Percentiles rank a stretch among this genome's conserved stretches.
Conservation (phyloP, 371 early-diverging fungal species). For the Mucor irregularis region DNA sequence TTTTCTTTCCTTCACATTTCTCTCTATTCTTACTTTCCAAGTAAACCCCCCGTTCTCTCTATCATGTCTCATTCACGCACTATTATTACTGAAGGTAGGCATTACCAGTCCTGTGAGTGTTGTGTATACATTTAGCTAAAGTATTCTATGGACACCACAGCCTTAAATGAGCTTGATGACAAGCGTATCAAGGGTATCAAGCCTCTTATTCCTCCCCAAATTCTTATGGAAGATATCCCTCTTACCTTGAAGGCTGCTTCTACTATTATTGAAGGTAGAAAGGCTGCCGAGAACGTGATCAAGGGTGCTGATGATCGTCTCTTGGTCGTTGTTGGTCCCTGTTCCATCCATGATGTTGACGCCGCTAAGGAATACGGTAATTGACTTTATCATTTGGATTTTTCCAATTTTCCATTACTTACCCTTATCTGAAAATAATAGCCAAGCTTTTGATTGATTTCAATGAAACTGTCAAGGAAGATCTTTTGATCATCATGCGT, state of each 20-base stretch:
- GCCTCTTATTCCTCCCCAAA: conserved; percentile 94
- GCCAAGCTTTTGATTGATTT: conserved; percentile 55
- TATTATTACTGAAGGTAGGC: conserved; percentile 29
- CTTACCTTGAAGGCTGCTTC: conserved; percentile 55
- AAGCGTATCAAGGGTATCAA: conserved; percentile 85
- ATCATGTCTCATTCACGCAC: conserved; percentile 23
- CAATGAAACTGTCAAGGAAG: conserved; percentile 61
- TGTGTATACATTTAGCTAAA: neutral
- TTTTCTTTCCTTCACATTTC: neutral
- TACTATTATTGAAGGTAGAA: conserved; percentile 52
- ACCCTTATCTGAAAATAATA: conserved; percentile 5
- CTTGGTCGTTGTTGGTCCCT: conserved; percentile 81
- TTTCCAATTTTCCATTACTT: neutral
- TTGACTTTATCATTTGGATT: neutral
- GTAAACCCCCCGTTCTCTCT: neutral
- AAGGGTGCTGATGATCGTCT: conserved; percentile 79
- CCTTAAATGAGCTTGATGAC: conserved; percentile 93
- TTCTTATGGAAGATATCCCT: conserved; percentile 89
- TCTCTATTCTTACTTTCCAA: neutral
- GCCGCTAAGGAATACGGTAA: conserved; percentile 87
- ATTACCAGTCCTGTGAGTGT: neutral
- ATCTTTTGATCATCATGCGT: conserved; percentile 86
- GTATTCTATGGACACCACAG: conserved; percentile 25
- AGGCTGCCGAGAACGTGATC: conserved; percentile 69
- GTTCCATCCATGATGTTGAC: conserved; percentile 90